Percentiles rank a stretch among this genome's conserved stretches.
Conservation (phyloP, 257 asterid genomes). For the Solanum pennellii region DNA sequence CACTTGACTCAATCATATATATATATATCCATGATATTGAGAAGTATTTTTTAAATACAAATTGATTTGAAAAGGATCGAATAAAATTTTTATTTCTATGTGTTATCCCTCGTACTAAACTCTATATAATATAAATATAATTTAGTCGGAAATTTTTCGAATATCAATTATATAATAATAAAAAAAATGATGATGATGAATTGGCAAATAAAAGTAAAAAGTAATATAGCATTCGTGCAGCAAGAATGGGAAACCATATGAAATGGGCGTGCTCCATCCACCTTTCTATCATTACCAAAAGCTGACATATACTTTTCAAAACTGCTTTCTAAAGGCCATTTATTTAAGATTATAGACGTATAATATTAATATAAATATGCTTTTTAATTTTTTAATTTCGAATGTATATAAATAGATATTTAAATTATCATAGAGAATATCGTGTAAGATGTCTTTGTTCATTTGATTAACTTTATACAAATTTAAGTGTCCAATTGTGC, state of each 20-base stretch:
- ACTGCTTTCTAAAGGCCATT: neutral
- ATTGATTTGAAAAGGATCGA: rapidly evolving
- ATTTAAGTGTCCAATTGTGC: rapidly evolving
- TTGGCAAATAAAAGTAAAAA: neutral
- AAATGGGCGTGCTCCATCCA: neutral
- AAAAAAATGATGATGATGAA: neutral
- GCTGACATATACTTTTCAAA: neutral
- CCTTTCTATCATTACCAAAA: neutral
- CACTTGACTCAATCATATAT: too few species aligned
- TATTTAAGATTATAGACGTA: neutral
- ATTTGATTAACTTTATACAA: too few species aligned
- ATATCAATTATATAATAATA: neutral
- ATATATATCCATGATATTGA: neutral
- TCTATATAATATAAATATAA: neutral
- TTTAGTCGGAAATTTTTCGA: neutral
- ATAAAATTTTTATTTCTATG: neutral
- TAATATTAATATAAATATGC: neutral
- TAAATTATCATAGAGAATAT: too few species aligned
- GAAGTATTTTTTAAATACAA: neutral
- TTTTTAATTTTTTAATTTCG: too few species aligned
- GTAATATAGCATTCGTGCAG: neutral
- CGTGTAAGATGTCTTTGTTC: rapidly evolving
- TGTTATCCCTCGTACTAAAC: neutral
- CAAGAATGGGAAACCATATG: slow-evolving; percentile 7
- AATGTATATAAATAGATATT: too few species aligned